Conservation (phyloP, 2,329 filamentous ascomycete species). For the Apiospora rasikravindrae region DNA sequence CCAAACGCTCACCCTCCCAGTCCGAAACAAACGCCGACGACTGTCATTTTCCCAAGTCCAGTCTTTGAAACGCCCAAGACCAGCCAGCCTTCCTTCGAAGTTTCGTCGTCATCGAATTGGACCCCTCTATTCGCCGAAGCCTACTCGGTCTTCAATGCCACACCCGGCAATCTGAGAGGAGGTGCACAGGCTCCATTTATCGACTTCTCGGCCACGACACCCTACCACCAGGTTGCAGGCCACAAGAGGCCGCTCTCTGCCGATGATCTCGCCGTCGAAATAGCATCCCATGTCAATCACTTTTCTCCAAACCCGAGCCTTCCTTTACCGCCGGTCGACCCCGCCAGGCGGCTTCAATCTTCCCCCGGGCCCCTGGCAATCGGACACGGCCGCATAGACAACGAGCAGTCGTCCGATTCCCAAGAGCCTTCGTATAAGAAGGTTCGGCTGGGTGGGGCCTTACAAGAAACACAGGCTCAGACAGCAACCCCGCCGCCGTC, state of each 20-base stretch:
- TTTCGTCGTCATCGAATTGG: conserved; percentile 55
- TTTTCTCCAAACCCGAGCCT: conserved; percentile 59
- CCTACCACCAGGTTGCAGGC: conserved; percentile 40
- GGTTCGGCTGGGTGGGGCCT: conserved; percentile 47
- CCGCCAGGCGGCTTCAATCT: conserved; percentile 61
- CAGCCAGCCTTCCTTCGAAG: conserved; percentile 52
- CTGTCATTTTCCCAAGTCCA: conserved; percentile 58
- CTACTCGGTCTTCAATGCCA: conserved; percentile 69
- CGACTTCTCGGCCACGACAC: conserved; percentile 48
- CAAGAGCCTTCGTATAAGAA: conserved; percentile 50
- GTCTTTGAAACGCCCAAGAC: conserved; percentile 62
- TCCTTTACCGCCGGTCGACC: conserved; percentile 64
- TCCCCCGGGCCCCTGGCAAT: conserved; percentile 54
- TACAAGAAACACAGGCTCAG: conserved; percentile 50
- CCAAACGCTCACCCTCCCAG: conserved; percentile 66
- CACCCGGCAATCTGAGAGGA: conserved; percentile 62
- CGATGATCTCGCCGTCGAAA: conserved; percentile 54
- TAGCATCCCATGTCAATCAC: conserved; percentile 67
- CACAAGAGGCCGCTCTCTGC: conserved; percentile 59
- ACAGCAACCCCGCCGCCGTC: conserved; percentile 67
- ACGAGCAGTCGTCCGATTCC: conserved; percentile 34
- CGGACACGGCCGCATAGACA: conserved; percentile 37
- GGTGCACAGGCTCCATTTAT: conserved; percentile 51
- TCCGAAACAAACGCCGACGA: conserved; percentile 62
- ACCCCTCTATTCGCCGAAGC: conserved; percentile 69